These are phyloP conservation scores for Fusarium humuli DNA, from an alignment of 2,329 filamentous ascomycete species.

Conservation along the genomic window DNA sequence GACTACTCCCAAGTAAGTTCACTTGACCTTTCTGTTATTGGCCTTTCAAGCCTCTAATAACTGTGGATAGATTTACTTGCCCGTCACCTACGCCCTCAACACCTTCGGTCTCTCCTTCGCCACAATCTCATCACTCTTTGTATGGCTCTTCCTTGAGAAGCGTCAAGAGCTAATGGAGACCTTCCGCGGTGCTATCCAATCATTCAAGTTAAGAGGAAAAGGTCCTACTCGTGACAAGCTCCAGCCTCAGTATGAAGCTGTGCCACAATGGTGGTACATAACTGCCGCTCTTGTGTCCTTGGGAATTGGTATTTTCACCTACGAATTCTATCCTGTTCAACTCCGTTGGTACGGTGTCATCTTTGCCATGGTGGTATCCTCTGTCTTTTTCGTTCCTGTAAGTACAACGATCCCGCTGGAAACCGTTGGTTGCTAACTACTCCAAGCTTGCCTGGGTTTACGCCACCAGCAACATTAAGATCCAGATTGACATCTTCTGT, in stretches of 20 bases:
- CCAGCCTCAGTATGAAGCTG: conserved; percentile 33
- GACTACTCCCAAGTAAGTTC: conserved; percentile 61
- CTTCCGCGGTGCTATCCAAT: conserved; percentile 6
- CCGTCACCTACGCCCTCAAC: conserved; percentile 57
- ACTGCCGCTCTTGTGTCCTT: conserved; percentile 33
- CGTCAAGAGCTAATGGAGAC: conserved; percentile 38
- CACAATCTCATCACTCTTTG: conserved; percentile 56
- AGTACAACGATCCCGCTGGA: neutral
- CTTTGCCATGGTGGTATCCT: conserved; percentile 45
- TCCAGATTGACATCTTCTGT: conserved; percentile 59
- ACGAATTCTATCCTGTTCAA: conserved; percentile 49
- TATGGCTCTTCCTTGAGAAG: conserved; percentile 50
- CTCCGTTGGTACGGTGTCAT: conserved; percentile 50
- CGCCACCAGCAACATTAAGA: conserved; percentile 58
- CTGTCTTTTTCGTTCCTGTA: conserved; percentile 48
- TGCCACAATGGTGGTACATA: conserved; percentile 47
- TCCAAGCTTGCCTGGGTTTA: conserved; percentile 48
- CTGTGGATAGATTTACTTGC: conserved; percentile 55
- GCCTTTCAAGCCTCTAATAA: too few relatives aligned
- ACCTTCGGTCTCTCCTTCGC: conserved; percentile 66
- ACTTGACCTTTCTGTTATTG: neutral
- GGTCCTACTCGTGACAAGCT: neutral
- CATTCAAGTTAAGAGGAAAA: neutral
- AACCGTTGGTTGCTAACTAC: neutral
- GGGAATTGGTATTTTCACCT: conserved; percentile 47